phyloP scores from a whole-genome alignment of 768 basidiomycete species.

The Lepiota brunneoincarnata region DNA sequence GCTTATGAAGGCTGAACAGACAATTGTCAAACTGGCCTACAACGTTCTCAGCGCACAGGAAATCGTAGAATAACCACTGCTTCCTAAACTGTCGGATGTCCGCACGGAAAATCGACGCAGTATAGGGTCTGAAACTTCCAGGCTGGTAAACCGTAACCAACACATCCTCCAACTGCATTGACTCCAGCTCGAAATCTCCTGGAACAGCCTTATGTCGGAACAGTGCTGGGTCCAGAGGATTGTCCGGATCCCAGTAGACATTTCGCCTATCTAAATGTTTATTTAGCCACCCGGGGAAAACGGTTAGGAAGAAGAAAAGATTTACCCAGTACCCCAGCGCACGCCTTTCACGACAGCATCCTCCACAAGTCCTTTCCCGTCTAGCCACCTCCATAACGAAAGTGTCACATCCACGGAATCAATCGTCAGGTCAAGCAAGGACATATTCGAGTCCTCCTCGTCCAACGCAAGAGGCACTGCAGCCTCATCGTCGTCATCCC shows the following conservation, averaged over 20 bases:
- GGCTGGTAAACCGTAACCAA: constrained; percentile 95
- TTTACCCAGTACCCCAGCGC: constrained; percentile 85
- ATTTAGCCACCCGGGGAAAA: background rate
- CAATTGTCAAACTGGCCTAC: constrained; percentile 99
- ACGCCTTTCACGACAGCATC: constrained; percentile 94
- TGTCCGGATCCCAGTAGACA: constrained; percentile 81
- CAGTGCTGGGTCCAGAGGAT: constrained; percentile 74
- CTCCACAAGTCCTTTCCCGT: constrained; percentile 90
- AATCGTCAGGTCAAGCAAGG: constrained; percentile 90
- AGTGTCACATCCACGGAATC: constrained; percentile 96
- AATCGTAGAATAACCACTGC: constrained; percentile 94
- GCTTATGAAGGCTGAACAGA: constrained; percentile 91
- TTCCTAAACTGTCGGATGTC: constrained; percentile 83
- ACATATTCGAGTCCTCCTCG: constrained; percentile 68
- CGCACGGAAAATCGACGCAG: constrained; percentile 90
- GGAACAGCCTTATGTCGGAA: constrained; percentile 73
- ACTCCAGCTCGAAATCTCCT: constrained; percentile 92
- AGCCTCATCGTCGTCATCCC: constrained; percentile 54
- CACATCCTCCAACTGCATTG: constrained; percentile 87
- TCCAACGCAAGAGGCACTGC: constrained; percentile 19
- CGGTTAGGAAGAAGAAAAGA: constrained; percentile 1
- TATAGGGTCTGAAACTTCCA: constrained; percentile 86
- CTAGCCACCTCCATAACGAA: constrained; percentile 88
- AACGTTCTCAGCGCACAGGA: constrained; percentile 90
- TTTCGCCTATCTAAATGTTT: constrained; percentile 73